Conservation (phyloP, 2,329 filamentous ascomycete species). For the Grosmannia huntii region DNA sequence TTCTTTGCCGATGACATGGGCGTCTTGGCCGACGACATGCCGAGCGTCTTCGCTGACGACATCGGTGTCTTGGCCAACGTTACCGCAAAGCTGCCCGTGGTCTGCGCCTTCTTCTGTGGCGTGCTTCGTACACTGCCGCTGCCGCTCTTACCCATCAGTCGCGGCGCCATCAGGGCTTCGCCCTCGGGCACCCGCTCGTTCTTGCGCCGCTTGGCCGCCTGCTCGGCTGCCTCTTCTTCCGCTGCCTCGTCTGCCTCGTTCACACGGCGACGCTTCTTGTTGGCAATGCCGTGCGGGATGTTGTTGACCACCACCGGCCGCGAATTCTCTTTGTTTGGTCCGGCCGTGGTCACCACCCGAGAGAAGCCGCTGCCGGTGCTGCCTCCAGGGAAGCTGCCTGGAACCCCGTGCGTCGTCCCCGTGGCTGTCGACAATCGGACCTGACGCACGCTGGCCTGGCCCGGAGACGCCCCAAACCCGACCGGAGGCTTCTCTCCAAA, state of each 20-base stretch:
- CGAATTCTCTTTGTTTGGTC: conserved; percentile 43
- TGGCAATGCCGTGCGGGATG: conserved; percentile 38
- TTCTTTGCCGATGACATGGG: conserved; percentile 41
- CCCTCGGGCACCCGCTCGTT: conserved; percentile 34
- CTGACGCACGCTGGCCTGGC: conserved; percentile 48
- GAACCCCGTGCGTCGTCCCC: conserved; percentile 6
- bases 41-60: conserved; percentile 40
- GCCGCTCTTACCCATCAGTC: conserved; percentile 20
- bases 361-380: not conserved
- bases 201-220: conserved; percentile 47
- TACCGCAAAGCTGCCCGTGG: not conserved
- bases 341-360: conserved; percentile 12
- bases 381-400: conserved; percentile 27
- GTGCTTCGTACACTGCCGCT: conserved; percentile 2
- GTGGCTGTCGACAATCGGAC: conserved; percentile 38
- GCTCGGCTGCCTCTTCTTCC: conserved; percentile 32
- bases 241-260: conserved; percentile 43
- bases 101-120: conserved; percentile 3
- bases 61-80: conserved; percentile 21
- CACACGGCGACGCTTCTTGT: conserved; percentile 53
- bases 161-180: conserved; percentile 38
- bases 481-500: conserved; percentile 35
- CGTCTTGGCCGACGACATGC: conserved; percentile 12
- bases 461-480: conserved; percentile 43
- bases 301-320: conserved; percentile 23